A percentile compares a stretch with the other conserved stretches of the same genome.
These are phyloP conservation scores for Rhamnella rubrinervis DNA, from an alignment of 331 rosid species.

Conservation along the genomic window DNA sequence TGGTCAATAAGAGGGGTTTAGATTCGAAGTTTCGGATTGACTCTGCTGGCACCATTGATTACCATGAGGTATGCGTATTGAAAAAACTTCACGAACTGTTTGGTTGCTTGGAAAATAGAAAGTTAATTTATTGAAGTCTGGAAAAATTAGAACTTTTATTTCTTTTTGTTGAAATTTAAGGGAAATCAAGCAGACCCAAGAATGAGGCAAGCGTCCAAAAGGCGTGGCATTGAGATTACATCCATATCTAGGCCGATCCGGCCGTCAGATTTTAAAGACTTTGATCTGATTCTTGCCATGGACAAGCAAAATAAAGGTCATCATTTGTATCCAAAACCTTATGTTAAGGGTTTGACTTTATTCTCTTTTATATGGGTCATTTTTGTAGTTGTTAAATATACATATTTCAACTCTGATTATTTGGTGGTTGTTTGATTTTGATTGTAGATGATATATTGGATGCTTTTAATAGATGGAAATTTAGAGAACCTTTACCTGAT, in stretches of 20 bases:
- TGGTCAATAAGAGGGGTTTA: slow-evolving; percentile 62
- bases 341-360: slow-evolving; percentile 2
- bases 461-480: slow-evolving; percentile 68
- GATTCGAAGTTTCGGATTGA: slow-evolving; percentile 62
- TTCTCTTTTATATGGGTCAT: background rate
- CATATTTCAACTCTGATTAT: background rate
- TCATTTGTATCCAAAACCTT: background rate
- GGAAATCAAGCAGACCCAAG: slow-evolving; percentile 90
- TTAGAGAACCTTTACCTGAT: slow-evolving; percentile 53
- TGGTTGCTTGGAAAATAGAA: background rate
- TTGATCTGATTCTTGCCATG: slow-evolving; percentile 93
- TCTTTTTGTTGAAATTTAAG: slow-evolving; percentile 25
- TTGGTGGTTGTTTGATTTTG: slow-evolving; percentile 30
- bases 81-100: background rate
- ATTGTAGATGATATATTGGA: slow-evolving; percentile 68
- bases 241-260: slow-evolving; percentile 80
- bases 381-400: background rate
- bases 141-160: background rate
- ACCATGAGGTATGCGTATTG: slow-evolving; percentile 61
- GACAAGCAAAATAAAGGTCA: slow-evolving; percentile 79
- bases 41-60: slow-evolving; percentile 82
- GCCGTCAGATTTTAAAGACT: slow-evolving; percentile 76
- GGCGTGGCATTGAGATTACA: slow-evolving; percentile 76
- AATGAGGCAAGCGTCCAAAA: slow-evolving; percentile 86
- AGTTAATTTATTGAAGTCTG: background rate